Base-by-base conservation (phyloP, 1,284 basidiomycete species). In the Trichosporon faecale region DNA sequence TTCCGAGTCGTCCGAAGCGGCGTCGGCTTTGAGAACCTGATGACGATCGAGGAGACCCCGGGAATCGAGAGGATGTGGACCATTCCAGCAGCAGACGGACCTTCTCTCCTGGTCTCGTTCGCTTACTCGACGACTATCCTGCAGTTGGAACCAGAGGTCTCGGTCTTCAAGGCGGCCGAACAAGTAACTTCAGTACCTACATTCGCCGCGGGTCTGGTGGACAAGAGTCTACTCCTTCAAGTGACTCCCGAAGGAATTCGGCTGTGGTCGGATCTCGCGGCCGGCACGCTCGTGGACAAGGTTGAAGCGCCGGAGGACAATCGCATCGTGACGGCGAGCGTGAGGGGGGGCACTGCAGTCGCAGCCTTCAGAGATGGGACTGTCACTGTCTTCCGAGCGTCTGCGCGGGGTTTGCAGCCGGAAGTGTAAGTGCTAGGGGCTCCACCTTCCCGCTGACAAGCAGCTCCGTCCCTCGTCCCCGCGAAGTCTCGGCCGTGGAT, bases 1-100 rank as follows among this genome's bases (percentile, higher is more conserved):
- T 79, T 99, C 9, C 89, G 93, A 46, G 83, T 95, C 29, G 88
- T 98, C 9, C 87, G 93, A 70, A 94, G 90, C 72, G 95, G 95
- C 2, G 94, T 93, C 0, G 91, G 93, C 68, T 89, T 96, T 76
- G 86, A 89, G 66, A 90, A 91, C 74, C 75, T 89, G 5, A 88
- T 90, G 0, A 81, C 82, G 27, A 77, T 94, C 6, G 86, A 89
- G 25, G 91, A 90, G 0, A 74, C 94, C 31, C 78, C 84, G 0
- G 85, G 88, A 65, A 85, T 91, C 5, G 86, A 87, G 9, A 84
- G 85, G 18, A 80, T 94, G 6, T 95, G 91, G 89, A 80, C 90
- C 0, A 73, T 94, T 25, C 85, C 86, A n/a, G 75, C 60, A n/a
- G 40, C 31, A n/a, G 27, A 46, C 35, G 23, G 55, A 2, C 61